Evolutionary conservation across 441 rosid species (phyloP).

Genomic region (Adansonia grandidieri): DNA sequence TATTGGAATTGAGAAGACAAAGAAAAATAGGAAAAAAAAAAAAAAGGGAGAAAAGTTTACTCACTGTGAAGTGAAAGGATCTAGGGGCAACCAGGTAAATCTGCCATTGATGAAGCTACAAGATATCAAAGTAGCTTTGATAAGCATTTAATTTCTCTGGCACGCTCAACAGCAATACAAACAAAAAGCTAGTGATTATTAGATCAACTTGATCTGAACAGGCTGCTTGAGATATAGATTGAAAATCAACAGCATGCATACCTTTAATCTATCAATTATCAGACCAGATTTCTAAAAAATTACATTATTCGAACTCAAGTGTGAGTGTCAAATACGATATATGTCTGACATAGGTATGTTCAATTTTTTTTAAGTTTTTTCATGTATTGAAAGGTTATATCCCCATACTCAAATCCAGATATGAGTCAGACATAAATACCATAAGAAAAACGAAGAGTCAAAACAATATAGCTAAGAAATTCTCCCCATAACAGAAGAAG

Average conservation of each 20-base stretch:
- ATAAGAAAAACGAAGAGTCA: no score
- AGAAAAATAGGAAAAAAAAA: background rate
- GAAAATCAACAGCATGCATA: conserved; percentile 1
- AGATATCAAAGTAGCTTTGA: conserved; percentile 9
- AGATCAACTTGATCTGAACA: conserved; percentile 16
- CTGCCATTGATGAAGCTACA: conserved; percentile 12
- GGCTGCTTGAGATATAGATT: conserved; percentile 24
- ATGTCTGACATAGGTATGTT: background rate
- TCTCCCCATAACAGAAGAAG: background rate
- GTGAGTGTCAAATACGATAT: background rate
- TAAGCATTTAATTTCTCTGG: background rate
- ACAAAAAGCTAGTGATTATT: conserved; percentile 1
- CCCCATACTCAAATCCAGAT: background rate
- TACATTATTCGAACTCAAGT: background rate
- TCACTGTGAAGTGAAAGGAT: background rate
- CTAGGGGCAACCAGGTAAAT: background rate
- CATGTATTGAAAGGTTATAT: background rate
- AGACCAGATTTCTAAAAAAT: background rate
- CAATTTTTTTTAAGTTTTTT: no score
- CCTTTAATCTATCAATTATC: background rate
- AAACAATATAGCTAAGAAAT: background rate
- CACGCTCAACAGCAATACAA: background rate
- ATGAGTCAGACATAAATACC: background rate
- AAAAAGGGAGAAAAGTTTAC: background rate
- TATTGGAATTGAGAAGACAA: conserved; percentile 16